Base-by-base conservation (phyloP, 768 basidiomycete species). In the Naganishia onofrii region DNA sequence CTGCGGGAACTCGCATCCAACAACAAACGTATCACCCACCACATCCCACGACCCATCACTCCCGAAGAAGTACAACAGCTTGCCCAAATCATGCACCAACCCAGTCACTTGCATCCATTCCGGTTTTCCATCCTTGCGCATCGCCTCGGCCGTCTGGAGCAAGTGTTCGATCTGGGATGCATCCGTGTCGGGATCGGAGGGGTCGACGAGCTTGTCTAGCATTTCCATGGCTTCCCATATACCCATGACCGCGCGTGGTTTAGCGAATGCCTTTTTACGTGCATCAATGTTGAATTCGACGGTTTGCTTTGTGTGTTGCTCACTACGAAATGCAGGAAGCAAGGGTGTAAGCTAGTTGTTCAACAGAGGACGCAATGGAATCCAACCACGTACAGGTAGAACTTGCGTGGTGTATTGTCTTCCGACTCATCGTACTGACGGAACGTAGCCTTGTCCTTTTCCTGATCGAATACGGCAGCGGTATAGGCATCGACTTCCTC, bases 31-130 rank as follows among this genome's bases (percentile, higher is more conserved):
- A 74, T 89, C 88, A 60, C 92, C 93, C 31, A 95, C 93, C 58
- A 94, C 92, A 72, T 93, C 92, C 93, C 93, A 95, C 82, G 94
- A 92, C 7, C 92, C 12, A 51, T 51, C 48, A 51, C 48, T 71
- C 29, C 71, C 74, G 56, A 92, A 92, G 72, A 94, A 84, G 78
- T 88, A 86, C 17, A 94, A 81, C 5, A 95, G 85, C 79, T 95
- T 95, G 66, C 93, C 93, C 56, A 94, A 86, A 80, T 94, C 92
- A 76, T 94, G 92, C 48, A 93, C 85, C 23, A 93, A 85, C 3
- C 92, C 92, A 34, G 90, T 87, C 68, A 92, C 86, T 83, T 84
- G 73, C 73, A 66, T 72, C 74, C 71, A 80, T 12, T 80, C 79
- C 12, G 79, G 81, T 70, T 80, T 80, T 60, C 79, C 79, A 54